Percentiles rank a stretch among this genome's conserved stretches.
phyloP scores from a whole-genome alignment of 1,284 basidiomycete genomes.

The Microbotryum silenes-acaulis region DNA sequence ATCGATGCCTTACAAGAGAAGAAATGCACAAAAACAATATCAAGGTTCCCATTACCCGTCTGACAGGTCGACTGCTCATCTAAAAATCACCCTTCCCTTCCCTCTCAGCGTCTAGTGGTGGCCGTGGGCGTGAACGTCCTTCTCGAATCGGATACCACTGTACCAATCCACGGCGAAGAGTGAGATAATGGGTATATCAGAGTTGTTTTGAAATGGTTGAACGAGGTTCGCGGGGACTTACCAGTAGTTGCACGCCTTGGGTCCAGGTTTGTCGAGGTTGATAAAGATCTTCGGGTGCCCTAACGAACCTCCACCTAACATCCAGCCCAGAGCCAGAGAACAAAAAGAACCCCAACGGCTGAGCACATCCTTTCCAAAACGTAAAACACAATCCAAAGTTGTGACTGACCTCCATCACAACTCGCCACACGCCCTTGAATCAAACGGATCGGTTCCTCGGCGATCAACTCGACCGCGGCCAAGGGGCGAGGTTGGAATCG shows the following conservation, averaged over 20 bases:
- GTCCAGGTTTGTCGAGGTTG: slow-evolving; percentile 67
- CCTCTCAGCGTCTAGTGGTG: not conserved
- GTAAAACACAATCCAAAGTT: no score
- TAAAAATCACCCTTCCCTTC: slow-evolving; percentile 3
- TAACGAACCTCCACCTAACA: slow-evolving; percentile 79
- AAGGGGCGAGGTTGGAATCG: slow-evolving; percentile 80
- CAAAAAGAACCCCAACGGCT: not conserved
- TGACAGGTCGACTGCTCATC: not conserved
- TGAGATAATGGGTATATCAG: slow-evolving; percentile 25
- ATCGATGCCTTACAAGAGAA: no score
- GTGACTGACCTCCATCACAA: slow-evolving; percentile 81
- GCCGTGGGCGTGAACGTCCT: slow-evolving; percentile 41
- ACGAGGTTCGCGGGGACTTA: slow-evolving; percentile 44
- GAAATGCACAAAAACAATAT: no score
- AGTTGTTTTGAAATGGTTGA: slow-evolving; percentile 2
- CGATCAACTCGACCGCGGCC: slow-evolving; percentile 83
- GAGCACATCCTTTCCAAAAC: no score
- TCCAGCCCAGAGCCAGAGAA: not conserved
- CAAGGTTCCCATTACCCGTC: no score
- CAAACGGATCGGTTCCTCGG: slow-evolving; percentile 72
- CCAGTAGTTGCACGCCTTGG: slow-evolving; percentile 61
- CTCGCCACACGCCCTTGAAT: slow-evolving; percentile 72
- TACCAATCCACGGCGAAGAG: not conserved
- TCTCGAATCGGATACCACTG: slow-evolving; percentile 75
- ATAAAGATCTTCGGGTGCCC: slow-evolving; percentile 96